These are phyloP conservation scores for Blastobotrys indianensis DNA, from an alignment of 1,139 yeast species.

Conservation along the genomic window DNA sequence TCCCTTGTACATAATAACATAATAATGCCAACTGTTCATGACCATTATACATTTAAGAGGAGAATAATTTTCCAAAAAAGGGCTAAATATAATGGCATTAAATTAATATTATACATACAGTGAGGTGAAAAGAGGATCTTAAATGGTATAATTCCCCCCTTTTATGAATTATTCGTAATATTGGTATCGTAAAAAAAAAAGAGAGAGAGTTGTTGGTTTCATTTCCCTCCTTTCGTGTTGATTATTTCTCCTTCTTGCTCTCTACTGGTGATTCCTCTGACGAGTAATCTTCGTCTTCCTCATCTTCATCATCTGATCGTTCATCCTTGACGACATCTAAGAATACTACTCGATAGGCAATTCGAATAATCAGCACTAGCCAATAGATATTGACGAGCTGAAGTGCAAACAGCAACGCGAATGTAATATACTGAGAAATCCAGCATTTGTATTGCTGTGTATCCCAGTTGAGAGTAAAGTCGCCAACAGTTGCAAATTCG, in stretches of 20 bases:
- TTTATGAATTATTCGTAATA: neutral
- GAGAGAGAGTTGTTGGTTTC: too few relatives aligned
- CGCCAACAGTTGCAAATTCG: conserved; percentile 80
- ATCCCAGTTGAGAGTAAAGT: conserved; percentile 75
- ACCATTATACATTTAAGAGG: too few relatives aligned
- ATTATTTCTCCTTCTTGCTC: conserved; percentile 15
- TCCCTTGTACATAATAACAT: neutral
- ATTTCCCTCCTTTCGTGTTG: too few relatives aligned
- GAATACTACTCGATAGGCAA: conserved; percentile 55
- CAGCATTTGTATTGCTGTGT: conserved; percentile 94
- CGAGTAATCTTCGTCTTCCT: conserved; percentile 35
- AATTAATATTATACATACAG: too few relatives aligned
- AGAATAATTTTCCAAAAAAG: neutral
- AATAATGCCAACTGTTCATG: neutral
- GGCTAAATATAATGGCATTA: neutral
- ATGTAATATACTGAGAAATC: conserved; percentile 88
- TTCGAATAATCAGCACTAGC: conserved; percentile 76
- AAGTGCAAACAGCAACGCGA: conserved; percentile 65
- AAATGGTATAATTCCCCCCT: too few relatives aligned
- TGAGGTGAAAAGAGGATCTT: too few relatives aligned
- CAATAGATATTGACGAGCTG: conserved; percentile 85
- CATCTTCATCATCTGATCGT: conserved; percentile 82
- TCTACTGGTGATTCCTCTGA: conserved; percentile 8
- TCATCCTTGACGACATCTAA: conserved; percentile 70
- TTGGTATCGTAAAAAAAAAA: too few relatives aligned